These are phyloP conservation scores for Cicer pinnatifidum DNA, from an alignment of 306 rosid species.

Conservation along the genomic window DNA sequence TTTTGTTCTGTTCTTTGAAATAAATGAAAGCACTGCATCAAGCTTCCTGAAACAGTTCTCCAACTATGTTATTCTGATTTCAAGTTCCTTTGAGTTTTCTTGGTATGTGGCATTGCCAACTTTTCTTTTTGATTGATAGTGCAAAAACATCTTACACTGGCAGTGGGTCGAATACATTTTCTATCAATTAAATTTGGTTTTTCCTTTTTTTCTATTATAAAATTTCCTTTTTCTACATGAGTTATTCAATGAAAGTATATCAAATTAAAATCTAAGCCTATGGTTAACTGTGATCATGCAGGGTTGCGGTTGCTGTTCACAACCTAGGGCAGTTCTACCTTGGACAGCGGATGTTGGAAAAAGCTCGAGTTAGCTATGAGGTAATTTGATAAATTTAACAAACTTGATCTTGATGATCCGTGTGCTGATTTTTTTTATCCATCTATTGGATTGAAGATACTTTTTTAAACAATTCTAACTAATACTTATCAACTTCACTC, in stretches of 20 bases:
- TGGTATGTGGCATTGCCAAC: constrained; percentile 18
- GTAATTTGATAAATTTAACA: constrained; percentile 49
- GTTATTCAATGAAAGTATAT: not conserved
- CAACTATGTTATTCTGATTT: not conserved
- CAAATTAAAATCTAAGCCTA: constrained; percentile 6
- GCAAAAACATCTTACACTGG: not conserved
- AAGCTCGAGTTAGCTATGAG: constrained; percentile 72
- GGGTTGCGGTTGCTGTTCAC: constrained; percentile 83
- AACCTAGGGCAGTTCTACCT: constrained; percentile 89
- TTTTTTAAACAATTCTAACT: constrained; percentile 26
- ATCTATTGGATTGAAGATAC: constrained; percentile 17
- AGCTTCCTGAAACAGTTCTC: not conserved
- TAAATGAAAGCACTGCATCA: constrained; percentile 10
- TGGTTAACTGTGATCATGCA: constrained; percentile 48
- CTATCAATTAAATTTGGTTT: not conserved
- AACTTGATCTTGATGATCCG: not conserved
- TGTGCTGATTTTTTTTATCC: not conserved
- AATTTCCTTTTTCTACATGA: not conserved
- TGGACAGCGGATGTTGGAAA: constrained; percentile 69
- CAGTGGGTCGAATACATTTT: constrained; percentile 23
- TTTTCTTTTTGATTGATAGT: constrained; percentile 19
- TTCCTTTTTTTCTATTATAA: constrained; percentile 11
- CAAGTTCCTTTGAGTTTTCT: constrained; percentile 8
- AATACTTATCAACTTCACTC: constrained; percentile 15
- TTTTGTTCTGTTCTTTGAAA: constrained; percentile 7